Evolutionary conservation across 1,139 yeast genomes (phyloP).

Genomic region (Nakaseomyces glabratus): DNA sequence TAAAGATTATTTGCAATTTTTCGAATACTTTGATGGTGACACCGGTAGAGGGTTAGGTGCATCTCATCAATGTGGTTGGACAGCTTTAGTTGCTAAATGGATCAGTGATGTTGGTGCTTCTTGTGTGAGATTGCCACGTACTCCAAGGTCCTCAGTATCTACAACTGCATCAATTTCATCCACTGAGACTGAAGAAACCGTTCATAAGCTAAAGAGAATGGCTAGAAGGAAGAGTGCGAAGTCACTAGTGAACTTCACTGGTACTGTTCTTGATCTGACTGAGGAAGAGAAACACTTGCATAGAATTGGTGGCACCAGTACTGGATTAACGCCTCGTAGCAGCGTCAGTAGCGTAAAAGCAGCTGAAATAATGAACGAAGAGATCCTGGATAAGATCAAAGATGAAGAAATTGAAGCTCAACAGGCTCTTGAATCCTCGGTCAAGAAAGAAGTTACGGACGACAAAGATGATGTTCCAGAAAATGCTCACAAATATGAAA

Average conservation of each 20-base stretch:
- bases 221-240: slow-evolving; percentile 64
- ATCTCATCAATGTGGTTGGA: slow-evolving; percentile 96
- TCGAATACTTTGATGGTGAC: slow-evolving; percentile 91
- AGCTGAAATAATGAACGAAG: slow-evolving; percentile 9
- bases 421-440: slow-evolving; percentile 1
- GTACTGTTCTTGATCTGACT: slow-evolving; percentile 54
- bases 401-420: slow-evolving; percentile 6
- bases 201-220: slow-evolving; percentile 30
- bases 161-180: slow-evolving; percentile 12
- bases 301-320: slow-evolving; percentile 20
- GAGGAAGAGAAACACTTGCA: slow-evolving; percentile 43
- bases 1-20: slow-evolving; percentile 70
- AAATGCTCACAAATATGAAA: slow-evolving; percentile 16
- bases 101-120: slow-evolving; percentile 85
- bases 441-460: slow-evolving; percentile 1
- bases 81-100: slow-evolving; percentile 87
- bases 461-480: slow-evolving; percentile 2
- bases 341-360: slow-evolving; percentile 17
- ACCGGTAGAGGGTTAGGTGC: slow-evolving; percentile 94
- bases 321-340: slow-evolving; percentile 22
- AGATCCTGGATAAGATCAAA: slow-evolving; percentile 7
- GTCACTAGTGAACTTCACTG: slow-evolving; percentile 57
- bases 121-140: slow-evolving; percentile 43
- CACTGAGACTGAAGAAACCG: slow-evolving; percentile 12
- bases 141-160: slow-evolving; percentile 33